Evolutionary conservation across 495 filamentous ascomycete species (phyloP).

Genomic region (Amorphotheca resinae): DNA sequence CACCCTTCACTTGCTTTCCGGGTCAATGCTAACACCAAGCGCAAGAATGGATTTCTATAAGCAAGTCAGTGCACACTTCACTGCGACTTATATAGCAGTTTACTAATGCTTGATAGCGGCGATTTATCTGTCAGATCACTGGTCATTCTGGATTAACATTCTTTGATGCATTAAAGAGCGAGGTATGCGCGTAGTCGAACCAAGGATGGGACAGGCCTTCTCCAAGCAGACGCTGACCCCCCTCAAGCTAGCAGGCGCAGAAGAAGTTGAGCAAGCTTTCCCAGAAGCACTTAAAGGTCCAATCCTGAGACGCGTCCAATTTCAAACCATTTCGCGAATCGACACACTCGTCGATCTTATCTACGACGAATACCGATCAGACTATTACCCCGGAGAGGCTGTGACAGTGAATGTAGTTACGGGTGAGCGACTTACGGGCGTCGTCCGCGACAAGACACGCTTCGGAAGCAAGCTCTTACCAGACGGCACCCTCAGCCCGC

Average conservation of each 20-base stretch:
- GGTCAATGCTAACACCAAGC: conserved; percentile 18
- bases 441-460: conserved; percentile 77
- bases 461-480: conserved; percentile 45
- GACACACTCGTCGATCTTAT: conserved; percentile 65
- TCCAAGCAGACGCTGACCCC: conserved; percentile 8
- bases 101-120: conserved; percentile 39
- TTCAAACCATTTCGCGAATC: conserved; percentile 79
- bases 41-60: conserved; percentile 84
- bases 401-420: conserved; percentile 62
- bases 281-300: conserved; percentile 86
- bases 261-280: conserved; percentile 81
- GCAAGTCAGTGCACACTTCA: conserved; percentile 43
- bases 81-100: neutral
- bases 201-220: neutral
- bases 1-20: conserved; percentile 2
- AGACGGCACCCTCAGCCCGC: conserved; percentile 50
- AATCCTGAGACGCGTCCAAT: conserved; percentile 80
- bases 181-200: conserved; percentile 44
- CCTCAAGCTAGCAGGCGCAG: conserved; percentile 63
- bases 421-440: conserved; percentile 59
- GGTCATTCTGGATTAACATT: conserved; percentile 89
- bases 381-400: conserved; percentile 86
- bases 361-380: conserved; percentile 72
- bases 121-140: conserved; percentile 90
- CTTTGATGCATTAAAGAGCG: conserved; percentile 84